Evolutionary conservation across 208 protist genomes (phyloP).

Genomic region (Sergeia podlipaevii): DNA sequence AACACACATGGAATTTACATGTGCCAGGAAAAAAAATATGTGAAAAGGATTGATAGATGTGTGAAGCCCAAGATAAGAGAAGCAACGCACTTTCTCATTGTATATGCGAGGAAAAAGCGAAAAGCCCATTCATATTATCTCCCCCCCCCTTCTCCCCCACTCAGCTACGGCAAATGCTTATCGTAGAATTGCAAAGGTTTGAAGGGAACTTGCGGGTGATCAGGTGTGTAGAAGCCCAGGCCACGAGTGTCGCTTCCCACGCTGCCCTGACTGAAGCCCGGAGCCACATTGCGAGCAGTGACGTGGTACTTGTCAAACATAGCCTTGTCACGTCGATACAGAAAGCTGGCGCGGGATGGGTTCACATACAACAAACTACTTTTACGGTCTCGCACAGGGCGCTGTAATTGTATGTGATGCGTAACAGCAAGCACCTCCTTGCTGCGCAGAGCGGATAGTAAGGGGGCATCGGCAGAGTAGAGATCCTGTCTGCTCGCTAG

Average conservation of each 20-base stretch:
- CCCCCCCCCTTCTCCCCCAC: too few relatives aligned
- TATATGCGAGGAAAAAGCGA: not conserved
- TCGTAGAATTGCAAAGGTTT: slow-evolving; percentile 5
- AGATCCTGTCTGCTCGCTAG: slow-evolving; percentile 31
- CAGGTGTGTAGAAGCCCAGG: slow-evolving; percentile 83
- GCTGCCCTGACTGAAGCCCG: slow-evolving; percentile 78
- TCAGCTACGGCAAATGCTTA: too few relatives aligned
- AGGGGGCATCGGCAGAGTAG: slow-evolving; percentile 45
- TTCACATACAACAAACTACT: slow-evolving; percentile 57
- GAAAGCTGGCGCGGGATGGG: slow-evolving; percentile 53
- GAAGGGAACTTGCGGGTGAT: slow-evolving; percentile 81
- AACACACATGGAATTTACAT: too few relatives aligned
- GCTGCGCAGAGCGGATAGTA: slow-evolving; percentile 56
- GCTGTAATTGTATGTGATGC: slow-evolving; percentile 37
- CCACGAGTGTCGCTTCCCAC: slow-evolving; percentile 71
- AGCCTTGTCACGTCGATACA: slow-evolving; percentile 86
- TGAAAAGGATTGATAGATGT: too few relatives aligned
- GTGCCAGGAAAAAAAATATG: too few relatives aligned
- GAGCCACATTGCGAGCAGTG: slow-evolving; percentile 67
- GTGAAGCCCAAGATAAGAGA: too few relatives aligned
- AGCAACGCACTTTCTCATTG: not conserved
- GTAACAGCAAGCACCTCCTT: slow-evolving; percentile 69
- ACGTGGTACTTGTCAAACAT: slow-evolving; percentile 88
- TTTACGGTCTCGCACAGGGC: slow-evolving; percentile 49
- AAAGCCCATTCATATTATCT: too few relatives aligned